Conservation (phyloP, 2,329 filamentous ascomycete genomes). For the Pseudogymnoascus sp. region DNA sequence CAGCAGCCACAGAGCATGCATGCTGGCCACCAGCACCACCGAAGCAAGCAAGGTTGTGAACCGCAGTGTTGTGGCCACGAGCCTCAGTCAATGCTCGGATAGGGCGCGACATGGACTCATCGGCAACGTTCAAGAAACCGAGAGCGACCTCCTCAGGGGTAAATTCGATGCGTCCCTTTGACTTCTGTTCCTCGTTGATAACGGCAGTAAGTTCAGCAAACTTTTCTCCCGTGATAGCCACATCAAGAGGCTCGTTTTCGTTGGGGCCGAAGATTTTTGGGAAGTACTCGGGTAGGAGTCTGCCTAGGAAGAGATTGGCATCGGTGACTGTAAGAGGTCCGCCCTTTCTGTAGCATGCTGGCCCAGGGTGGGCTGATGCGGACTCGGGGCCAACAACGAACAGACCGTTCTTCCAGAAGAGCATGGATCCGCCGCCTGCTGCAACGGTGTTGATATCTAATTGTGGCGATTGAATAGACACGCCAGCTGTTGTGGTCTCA, state of each 20-base stretch:
- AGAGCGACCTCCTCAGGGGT: constrained; percentile 48
- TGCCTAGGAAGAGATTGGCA: constrained; percentile 77
- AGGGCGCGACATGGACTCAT: constrained; percentile 83
- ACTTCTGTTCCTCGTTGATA: constrained; percentile 64
- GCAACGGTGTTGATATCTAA: constrained; percentile 67
- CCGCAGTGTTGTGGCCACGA: constrained; percentile 81
- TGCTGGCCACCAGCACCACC: constrained; percentile 89
- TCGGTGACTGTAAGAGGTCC: constrained; percentile 87
- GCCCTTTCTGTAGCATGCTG: constrained; percentile 83
- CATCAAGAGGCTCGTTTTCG: constrained; percentile 73
- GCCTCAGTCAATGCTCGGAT: constrained; percentile 87
- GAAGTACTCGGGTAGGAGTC: constrained; percentile 81
- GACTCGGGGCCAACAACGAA: constrained; percentile 63
- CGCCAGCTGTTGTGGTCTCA: constrained; percentile 71
- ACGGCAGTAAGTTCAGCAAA: constrained; percentile 70
- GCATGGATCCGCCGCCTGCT: constrained; percentile 41
- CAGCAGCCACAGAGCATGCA: constrained; percentile 77
- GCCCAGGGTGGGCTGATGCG: constrained; percentile 74
- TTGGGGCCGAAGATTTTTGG: constrained; percentile 89
- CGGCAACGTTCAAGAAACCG: constrained; percentile 85
- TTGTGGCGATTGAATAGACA: constrained; percentile 72
- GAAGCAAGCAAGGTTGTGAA: constrained; percentile 81
- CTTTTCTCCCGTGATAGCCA: constrained; percentile 63
- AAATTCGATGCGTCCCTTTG: constrained; percentile 53
- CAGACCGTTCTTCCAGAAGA: constrained; percentile 64